phyloP scores from a whole-genome alignment of 148 eudicot species.

The Silene uniflora region DNA sequence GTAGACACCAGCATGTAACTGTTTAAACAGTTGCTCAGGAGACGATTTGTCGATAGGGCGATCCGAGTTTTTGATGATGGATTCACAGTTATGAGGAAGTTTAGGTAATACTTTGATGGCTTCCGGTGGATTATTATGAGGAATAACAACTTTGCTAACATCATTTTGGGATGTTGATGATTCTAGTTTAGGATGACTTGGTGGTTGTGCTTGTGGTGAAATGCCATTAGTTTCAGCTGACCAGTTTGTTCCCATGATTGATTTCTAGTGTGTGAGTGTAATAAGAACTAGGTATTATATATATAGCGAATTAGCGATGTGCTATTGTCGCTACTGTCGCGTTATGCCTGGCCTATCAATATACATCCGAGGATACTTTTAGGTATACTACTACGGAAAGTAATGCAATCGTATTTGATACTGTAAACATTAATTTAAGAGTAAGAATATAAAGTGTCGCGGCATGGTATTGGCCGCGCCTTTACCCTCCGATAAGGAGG shows the following conservation, averaged over 20 bases:
- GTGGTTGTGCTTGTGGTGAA: not conserved
- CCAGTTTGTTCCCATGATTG: constrained; percentile 18
- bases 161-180: not conserved
- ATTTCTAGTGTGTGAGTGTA: not conserved
- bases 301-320: too few relatives aligned
- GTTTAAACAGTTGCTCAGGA: constrained; percentile 28
- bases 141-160: not conserved
- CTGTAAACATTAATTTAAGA: too few relatives aligned
- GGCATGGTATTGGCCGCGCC: too few relatives aligned
- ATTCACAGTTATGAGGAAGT: constrained; percentile 48
- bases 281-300: too few relatives aligned
- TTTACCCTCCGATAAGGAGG: too few relatives aligned
- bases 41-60: constrained; percentile 40
- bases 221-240: constrained; percentile 13
- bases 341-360: too few relatives aligned
- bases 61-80: constrained; percentile 44
- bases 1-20: constrained; percentile 44
- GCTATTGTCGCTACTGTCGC: too few relatives aligned
- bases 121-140: not conserved
- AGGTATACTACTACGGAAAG: too few relatives aligned
- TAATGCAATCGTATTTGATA: too few relatives aligned
- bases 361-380: not conserved
- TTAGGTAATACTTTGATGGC: constrained; percentile 4
- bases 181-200: not conserved
- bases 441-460: too few relatives aligned